Conservation (phyloP, 257 asterid genomes). For the Eustoma russellianum region DNA sequence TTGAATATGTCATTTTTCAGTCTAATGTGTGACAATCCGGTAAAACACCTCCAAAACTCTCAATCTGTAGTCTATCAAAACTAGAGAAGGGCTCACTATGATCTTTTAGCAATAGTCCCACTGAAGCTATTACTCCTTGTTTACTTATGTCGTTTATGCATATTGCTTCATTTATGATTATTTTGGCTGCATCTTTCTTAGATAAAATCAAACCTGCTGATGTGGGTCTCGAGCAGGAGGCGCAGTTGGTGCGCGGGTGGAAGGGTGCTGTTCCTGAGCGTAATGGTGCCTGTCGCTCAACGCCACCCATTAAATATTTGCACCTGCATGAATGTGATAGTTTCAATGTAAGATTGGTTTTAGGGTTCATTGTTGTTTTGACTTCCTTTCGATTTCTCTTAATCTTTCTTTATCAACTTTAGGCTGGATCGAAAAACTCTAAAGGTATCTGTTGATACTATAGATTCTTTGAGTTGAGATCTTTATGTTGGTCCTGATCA, state of each 20-base stretch:
- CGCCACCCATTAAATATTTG: slow-evolving; percentile 70
- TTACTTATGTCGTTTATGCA: slow-evolving; percentile 1
- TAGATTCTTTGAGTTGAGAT: neutral
- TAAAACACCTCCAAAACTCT: too few species aligned
- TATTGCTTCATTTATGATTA: slow-evolving; percentile 8
- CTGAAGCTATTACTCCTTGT: neutral
- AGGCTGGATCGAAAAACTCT: slow-evolving; percentile 5
- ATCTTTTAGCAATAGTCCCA: neutral
- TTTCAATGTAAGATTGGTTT: slow-evolving; percentile 64
- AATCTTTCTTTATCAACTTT: neutral
- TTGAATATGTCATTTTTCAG: too few species aligned
- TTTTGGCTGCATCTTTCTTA: slow-evolving; percentile 26
- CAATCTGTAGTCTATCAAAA: too few species aligned
- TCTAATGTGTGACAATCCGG: too few species aligned
- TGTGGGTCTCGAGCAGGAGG: slow-evolving; percentile 97
- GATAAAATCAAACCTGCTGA: slow-evolving; percentile 98
- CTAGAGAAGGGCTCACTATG: too few species aligned
- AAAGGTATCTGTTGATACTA: slow-evolving; percentile 2
- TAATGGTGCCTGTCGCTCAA: slow-evolving; percentile 40
- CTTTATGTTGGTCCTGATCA: neutral
- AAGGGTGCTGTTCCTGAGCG: slow-evolving; percentile 38
- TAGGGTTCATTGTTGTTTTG: slow-evolving; percentile 5
- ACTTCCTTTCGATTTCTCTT: neutral
- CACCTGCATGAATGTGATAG: slow-evolving; percentile 83
- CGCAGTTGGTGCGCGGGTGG: slow-evolving; percentile 76